Percentiles rank a stretch among this genome's conserved stretches.
Conservation (phyloP, 164 flowering plant species). For the Tetracentron sinense region DNA sequence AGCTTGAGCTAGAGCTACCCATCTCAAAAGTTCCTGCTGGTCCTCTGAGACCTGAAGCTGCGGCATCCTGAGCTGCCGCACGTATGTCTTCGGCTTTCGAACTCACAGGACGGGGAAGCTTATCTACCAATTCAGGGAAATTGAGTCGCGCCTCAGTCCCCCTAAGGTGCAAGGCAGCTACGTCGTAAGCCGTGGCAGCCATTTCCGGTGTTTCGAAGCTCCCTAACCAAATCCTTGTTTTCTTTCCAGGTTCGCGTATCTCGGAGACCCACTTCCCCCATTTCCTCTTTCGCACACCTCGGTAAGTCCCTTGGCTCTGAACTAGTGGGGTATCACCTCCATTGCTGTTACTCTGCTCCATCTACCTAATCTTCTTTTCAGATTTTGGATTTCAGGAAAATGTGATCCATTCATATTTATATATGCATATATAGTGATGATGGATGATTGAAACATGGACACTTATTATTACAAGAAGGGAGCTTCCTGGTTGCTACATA, state of each 20-base stretch:
- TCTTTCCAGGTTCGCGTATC: conserved; percentile 53
- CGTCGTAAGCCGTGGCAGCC: conserved; percentile 60
- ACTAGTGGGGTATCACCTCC: background rate
- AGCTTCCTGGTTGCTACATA: conserved; percentile 14
- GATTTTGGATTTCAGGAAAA: background rate
- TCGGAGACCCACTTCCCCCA: conserved; percentile 74
- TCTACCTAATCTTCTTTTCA: background rate
- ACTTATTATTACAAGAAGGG: background rate
- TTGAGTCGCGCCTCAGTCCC: conserved; percentile 40
- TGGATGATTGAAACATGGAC: background rate
- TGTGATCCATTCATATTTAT: background rate
- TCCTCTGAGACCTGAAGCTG: conserved; percentile 17
- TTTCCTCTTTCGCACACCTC: conserved; percentile 46
- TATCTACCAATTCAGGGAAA: conserved; percentile 39
- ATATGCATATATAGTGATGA: background rate
- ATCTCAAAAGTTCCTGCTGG: background rate
- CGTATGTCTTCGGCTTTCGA: conserved; percentile 33
- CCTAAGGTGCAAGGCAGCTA: conserved; percentile 38
- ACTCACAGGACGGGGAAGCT: conserved; percentile 35
- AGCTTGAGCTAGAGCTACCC: conserved; percentile 4
- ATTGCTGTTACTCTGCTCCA: conserved; percentile 3
- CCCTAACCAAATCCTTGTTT: conserved; percentile 53
- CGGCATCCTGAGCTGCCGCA: conserved; percentile 36
- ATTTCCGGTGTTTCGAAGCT: conserved; percentile 47
- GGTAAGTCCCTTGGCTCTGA: conserved; percentile 9